Evolutionary conservation across 2,329 filamentous ascomycete genomes (phyloP).

Genomic region (Colletotrichum eleusines): DNA sequence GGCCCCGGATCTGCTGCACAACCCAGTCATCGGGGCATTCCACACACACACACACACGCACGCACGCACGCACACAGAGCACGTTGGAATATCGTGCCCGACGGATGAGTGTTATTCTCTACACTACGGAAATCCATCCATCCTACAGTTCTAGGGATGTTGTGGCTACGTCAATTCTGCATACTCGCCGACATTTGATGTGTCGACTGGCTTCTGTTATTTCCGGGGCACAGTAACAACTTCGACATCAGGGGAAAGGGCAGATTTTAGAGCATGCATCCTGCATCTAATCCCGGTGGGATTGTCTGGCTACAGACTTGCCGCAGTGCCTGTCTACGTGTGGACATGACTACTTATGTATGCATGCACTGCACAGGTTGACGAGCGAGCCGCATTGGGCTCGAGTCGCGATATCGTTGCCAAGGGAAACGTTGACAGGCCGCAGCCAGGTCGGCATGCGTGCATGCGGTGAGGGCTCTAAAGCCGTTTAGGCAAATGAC

Average conservation of each 20-base stretch:
- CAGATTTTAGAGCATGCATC: constrained; percentile 13
- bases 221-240: neutral
- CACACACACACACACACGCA: neutral
- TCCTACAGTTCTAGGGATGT: neutral
- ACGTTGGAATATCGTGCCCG: constrained; percentile 11
- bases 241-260: constrained; percentile 6
- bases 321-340: constrained; percentile 19
- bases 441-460: constrained; percentile 11
- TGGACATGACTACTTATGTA: neutral
- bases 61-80: neutral
- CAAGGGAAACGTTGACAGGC: constrained; percentile 27
- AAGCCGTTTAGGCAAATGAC: constrained; percentile 19
- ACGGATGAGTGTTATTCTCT: neutral
- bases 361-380: constrained; percentile 27
- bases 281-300: constrained; percentile 8
- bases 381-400: constrained; percentile 37
- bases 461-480: constrained; percentile 20
- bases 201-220: neutral
- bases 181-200: neutral
- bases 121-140: too few relatives aligned
- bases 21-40: neutral
- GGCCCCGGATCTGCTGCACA: constrained; percentile 23
- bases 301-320: constrained; percentile 18
- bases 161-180: neutral
- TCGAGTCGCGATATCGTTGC: constrained; percentile 39